Evolutionary conservation across 192 early-diverging fungal species (phyloP).

Genomic region (Pecoramyces ruminantium): DNA sequence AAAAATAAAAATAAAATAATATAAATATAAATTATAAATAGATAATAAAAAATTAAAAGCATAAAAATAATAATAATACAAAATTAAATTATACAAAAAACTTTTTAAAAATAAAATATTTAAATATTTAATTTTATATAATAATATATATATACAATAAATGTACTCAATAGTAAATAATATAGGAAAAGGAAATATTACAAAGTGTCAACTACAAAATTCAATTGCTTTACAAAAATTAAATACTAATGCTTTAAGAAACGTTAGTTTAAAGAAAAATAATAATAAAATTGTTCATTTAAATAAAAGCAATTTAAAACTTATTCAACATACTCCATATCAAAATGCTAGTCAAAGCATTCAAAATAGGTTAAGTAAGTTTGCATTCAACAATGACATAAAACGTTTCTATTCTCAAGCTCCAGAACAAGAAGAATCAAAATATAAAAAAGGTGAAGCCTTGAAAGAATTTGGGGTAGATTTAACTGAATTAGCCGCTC

Average conservation of each 20-base stretch:
- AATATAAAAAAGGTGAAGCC: constrained; percentile 11
- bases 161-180: neutral
- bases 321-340: neutral
- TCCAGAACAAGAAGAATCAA: neutral
- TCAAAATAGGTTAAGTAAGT: neutral
- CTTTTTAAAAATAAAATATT: too few relatives aligned
- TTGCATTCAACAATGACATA: neutral
- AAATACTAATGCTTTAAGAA: neutral
- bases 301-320: neutral
- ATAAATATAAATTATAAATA: too few relatives aligned
- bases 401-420: neutral
- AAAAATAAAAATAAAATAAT: too few relatives aligned
- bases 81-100: too few relatives aligned
- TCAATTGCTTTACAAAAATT: neutral
- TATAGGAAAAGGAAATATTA: neutral
- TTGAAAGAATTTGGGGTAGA: constrained; percentile 49
- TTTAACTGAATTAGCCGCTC: constrained; percentile 51
- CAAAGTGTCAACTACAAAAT: neutral
- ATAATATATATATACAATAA: neutral
- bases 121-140: too few relatives aligned
- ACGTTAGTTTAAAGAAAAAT: neutral
- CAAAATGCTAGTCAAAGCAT: neutral
- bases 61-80: too few relatives aligned
- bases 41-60: too few relatives aligned
- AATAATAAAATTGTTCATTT: neutral